Evolutionary conservation across 495 filamentous ascomycete species (phyloP), one percentile per base, ranked within the genome.

Genomic region (Terfezia claveryi): DNA sequence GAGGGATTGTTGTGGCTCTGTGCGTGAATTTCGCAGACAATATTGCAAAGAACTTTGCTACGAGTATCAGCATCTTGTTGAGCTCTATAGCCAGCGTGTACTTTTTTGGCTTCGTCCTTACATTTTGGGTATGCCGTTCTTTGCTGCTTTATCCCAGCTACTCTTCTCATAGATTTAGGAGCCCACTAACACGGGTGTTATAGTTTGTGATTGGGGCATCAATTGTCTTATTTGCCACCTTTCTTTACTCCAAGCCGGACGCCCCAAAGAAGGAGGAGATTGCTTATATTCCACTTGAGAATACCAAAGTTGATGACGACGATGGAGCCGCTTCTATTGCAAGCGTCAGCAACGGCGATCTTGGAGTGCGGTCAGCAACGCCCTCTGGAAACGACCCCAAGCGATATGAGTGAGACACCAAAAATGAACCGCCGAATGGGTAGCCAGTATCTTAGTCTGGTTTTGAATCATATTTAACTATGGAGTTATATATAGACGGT

Each of bases 41-140:
- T 62, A 86, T 89, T 63, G 79, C 82, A 32, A 92, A 88, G 73
- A 93, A 85, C 67, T 83, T 92, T 68, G 87, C 89, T 3, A 89
- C 86, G 10, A 88, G 83, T 58, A 83, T 91, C 38, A 93, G 82
- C 66, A 88, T 94, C 51, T 68, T 94, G 44, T 68, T 94, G 41
- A 89, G 84, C 62, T 85, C 83, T 55, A 56, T 94, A 11, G 85
- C 82, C 50, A 94, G 87, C 61, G 71, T 93, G 5, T 82, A 76
- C 67, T 80, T 92, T 58, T 94, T 95, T 65, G 76, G 85, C 38
- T 83, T 94, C 58, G 66, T 77, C 23, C 73, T 92, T 23, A 85
- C 80, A 9, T 60, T 70, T 10, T 70, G 27, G 27, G 27, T 32
- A 32, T 32, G 27, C 27, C 27, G 69, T 32, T 2, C 27, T 32